These are phyloP conservation scores for Termitomyces bulborhizus DNA, from an alignment of 768 basidiomycete genomes.

Conservation along the genomic window DNA sequence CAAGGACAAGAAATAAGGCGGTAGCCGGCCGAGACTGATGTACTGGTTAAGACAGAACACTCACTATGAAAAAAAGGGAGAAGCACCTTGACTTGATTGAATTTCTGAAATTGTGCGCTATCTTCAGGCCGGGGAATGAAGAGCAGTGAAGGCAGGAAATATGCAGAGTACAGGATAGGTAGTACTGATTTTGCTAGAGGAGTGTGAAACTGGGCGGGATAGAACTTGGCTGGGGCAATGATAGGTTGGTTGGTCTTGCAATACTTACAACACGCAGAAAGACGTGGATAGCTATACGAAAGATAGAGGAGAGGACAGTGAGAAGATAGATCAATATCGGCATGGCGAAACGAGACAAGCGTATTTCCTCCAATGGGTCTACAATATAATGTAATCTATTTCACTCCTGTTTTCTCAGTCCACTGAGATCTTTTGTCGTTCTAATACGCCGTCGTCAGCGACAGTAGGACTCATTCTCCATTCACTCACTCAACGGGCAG, in stretches of 20 bases:
- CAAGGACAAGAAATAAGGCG: conserved; percentile 26
- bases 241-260: neutral
- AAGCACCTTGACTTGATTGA: neutral
- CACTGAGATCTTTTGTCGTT: conserved; percentile 29
- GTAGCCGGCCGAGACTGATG: too few species aligned
- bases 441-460: conserved; percentile 12
- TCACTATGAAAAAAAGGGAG: neutral
- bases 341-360: conserved; percentile 4
- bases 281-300: conserved; percentile 38
- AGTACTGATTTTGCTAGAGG: conserved; percentile 24
- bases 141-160: conserved; percentile 19
- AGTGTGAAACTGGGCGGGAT: conserved; percentile 31
- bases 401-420: conserved; percentile 22
- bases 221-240: neutral
- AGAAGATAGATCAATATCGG: conserved; percentile 17
- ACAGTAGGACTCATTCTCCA: neutral
- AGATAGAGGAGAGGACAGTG: conserved; percentile 25
- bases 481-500: conserved; percentile 46
- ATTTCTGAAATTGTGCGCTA: conserved; percentile 6
- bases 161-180: conserved; percentile 23
- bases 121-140: conserved; percentile 4
- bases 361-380: neutral
- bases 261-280: conserved; percentile 46
- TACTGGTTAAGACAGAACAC: conserved; percentile 1
- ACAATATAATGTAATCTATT: neutral